phyloP scores from a whole-genome alignment of 306 rosid species.

The Phaseolus lunatus region DNA sequence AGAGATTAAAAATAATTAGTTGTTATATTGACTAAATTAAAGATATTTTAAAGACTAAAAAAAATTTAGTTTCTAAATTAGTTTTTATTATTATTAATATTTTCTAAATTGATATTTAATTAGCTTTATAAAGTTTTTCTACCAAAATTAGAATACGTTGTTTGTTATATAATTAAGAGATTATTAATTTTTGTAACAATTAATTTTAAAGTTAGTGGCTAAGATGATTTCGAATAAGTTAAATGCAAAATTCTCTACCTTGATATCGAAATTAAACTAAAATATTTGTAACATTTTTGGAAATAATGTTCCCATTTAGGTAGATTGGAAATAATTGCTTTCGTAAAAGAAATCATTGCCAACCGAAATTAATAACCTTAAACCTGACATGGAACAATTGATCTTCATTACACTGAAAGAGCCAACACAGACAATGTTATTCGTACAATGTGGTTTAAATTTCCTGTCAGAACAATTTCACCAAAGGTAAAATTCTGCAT shows the following conservation, averaged over 20 bases:
- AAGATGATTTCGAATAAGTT: neutral
- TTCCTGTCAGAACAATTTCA: conserved; percentile 77
- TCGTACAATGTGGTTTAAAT: conserved; percentile 74
- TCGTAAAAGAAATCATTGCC: neutral
- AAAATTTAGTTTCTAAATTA: too few species aligned
- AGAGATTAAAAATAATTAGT: too few species aligned
- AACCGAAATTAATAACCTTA: neutral
- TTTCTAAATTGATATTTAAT: too few species aligned
- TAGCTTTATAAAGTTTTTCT: too few species aligned
- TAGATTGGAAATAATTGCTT: neutral
- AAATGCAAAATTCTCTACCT: neutral
- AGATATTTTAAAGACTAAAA: too few species aligned
- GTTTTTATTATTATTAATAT: too few species aligned
- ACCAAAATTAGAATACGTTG: too few species aligned
- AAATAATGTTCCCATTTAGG: neutral
- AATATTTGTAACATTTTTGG: neutral
- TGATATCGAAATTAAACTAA: neutral
- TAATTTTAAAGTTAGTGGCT: too few species aligned
- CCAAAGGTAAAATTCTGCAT: conserved; percentile 70
- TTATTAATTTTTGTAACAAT: neutral
- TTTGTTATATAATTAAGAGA: neutral
- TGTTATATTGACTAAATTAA: too few species aligned
- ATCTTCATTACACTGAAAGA: conserved; percentile 44
- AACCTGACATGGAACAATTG: neutral
- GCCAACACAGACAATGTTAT: conserved; percentile 73